Evolutionary conservation across 108 stramenopile genomes (phyloP), one percentile per base, ranked within the genome.

Genomic region (Cyclotella choctawhatcheeana): DNA sequence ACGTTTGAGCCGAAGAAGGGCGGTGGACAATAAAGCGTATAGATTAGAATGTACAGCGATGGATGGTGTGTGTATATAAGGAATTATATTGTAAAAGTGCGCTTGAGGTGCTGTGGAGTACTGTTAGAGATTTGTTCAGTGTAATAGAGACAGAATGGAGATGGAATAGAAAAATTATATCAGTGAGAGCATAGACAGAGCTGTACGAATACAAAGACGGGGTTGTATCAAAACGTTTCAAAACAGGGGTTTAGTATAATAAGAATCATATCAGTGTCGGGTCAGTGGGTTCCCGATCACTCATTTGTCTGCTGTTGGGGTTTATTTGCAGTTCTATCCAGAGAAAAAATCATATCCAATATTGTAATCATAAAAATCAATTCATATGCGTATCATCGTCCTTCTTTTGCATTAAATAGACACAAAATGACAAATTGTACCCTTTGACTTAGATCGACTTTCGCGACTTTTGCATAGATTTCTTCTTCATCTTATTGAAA

Each of bases 401-500:
- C n/a, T n/a, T n/a, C n/a, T n/a, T n/a, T n/a, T n/a, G n/a, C n/a
- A n/a, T n/a, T n/a, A n/a, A n/a, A n/a, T n/a, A n/a, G n/a, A n/a
- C n/a, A n/a, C n/a, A n/a, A n/a, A n/a, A n/a, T n/a, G n/a, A n/a
- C n/a, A n/a, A n/a, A n/a, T n/a, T n/a, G n/a, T n/a, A n/a, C n/a
- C n/a, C n/a, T n/a, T n/a, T n/a, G n/a, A n/a, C n/a, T 40, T 12
- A 40, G 6, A 40, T 40, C 8, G 47, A 48, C 47, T 48, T 48
- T 3, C 55, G 10, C 2, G 51, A 60, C 48, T 56, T 55, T 44
- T 61, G 22, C 58, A 63, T 40, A 32, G 73, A 74, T 17, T 74
- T 74, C 18, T 25, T 22, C 29, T 65, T 74, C 64, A 44, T 74
- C 64, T 74, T 74, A 21, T 65, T 56, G 13, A 63, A 65, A 0